These are phyloP conservation scores for Vicia faba DNA, from an alignment of 306 rosid species.

Conservation along the genomic window DNA sequence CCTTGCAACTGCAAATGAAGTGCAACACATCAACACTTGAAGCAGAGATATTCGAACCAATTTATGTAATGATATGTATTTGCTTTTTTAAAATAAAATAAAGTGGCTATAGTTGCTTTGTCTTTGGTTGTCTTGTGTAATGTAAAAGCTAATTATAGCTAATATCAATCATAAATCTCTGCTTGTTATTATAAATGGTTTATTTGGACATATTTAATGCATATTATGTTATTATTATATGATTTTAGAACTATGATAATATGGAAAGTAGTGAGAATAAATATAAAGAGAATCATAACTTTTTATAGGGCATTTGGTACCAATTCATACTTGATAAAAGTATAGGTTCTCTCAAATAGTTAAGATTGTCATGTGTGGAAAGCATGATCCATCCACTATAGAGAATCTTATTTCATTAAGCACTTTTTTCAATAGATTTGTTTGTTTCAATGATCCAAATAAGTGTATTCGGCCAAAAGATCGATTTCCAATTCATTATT, in stretches of 20 bases:
- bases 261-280: too few species aligned
- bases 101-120: slow-evolving; percentile 15
- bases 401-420: too few species aligned
- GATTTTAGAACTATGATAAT: neutral
- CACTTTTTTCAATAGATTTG: too few species aligned
- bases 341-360: too few species aligned
- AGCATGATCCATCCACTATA: too few species aligned
- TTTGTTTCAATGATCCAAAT: too few species aligned
- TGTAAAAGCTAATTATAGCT: neutral
- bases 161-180: slow-evolving; percentile 12
- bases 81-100: slow-evolving; percentile 16
- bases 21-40: neutral
- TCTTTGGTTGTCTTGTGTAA: neutral
- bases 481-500: too few species aligned
- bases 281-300: neutral
- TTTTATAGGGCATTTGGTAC: neutral
- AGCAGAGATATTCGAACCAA: slow-evolving; percentile 40
- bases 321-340: neutral
- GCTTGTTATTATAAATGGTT: neutral
- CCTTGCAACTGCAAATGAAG: slow-evolving; percentile 75
- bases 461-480: too few species aligned
- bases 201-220: too few species aligned
- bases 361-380: too few species aligned
- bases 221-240: too few species aligned
- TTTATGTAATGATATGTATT: slow-evolving; percentile 1